Conservation (phyloP, 805 yeast genomes). For the Cyberlindnera euphorbiae region DNA sequence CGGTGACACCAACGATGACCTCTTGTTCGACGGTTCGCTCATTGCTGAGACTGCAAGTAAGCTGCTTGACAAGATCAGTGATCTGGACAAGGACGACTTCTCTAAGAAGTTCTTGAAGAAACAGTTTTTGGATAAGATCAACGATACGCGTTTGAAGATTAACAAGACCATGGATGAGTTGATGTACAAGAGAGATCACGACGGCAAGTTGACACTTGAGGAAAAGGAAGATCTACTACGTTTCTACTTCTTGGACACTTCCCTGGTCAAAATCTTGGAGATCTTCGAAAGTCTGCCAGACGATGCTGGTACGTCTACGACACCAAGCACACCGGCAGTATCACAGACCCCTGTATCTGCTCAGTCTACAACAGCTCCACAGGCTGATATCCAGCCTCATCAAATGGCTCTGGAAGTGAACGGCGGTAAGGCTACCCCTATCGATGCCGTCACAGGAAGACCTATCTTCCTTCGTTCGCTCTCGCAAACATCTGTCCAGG, state of each 20-base stretch:
- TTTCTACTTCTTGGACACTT: constrained; percentile 63
- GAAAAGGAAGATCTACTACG: constrained; percentile 75
- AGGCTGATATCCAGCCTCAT: constrained; percentile 47
- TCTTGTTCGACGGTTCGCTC: constrained; percentile 71
- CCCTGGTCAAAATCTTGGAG: constrained; percentile 51
- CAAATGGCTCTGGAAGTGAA: constrained; percentile 66
- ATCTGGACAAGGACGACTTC: constrained; percentile 28
- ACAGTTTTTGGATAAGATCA: constrained; percentile 39
- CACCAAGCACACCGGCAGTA: constrained; percentile 1
- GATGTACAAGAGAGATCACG: constrained; percentile 47
- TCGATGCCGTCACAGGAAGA: constrained; percentile 67
- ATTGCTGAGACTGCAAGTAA: constrained; percentile 71
- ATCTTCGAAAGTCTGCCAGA: constrained; percentile 26
- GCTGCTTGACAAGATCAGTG: constrained; percentile 39
- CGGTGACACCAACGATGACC: constrained; percentile 45
- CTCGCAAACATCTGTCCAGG: constrained; percentile 61
- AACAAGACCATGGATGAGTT: constrained; percentile 51
- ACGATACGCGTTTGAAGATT: constrained; percentile 34
- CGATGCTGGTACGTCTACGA: constrained; percentile 9
- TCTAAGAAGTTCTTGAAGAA: constrained; percentile 34
- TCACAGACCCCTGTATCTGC: constrained; percentile 1
- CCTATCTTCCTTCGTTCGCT: constrained; percentile 62
- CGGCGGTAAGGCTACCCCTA: constrained; percentile 45
- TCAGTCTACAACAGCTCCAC: constrained; percentile 36
- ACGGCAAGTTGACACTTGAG: constrained; percentile 42